phyloP scores from a whole-genome alignment of 1,139 yeast genomes.

The Yamadazyma songkhlaensis region DNA sequence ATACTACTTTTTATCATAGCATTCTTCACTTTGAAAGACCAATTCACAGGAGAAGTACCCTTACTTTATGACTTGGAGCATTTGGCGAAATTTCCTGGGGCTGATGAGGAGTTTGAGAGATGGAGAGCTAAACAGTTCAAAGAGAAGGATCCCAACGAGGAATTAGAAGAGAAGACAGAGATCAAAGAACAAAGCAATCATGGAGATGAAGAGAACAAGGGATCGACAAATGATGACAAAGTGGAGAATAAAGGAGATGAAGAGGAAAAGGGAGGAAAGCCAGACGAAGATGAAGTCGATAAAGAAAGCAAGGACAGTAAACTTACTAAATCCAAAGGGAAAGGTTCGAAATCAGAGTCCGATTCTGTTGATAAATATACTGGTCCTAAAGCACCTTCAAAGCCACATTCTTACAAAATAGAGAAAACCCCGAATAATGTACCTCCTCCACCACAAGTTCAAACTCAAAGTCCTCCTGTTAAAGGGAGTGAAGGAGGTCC shows the following conservation, averaged over 20 bases:
- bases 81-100: neutral
- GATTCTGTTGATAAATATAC: neutral
- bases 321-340: no score
- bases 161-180: slow-evolving; percentile 1
- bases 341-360: neutral
- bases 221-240: no score
- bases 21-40: neutral
- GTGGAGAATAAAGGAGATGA: neutral
- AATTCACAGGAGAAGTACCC: neutral
- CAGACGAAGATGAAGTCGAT: neutral
- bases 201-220: neutral
- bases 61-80: slow-evolving; percentile 3
- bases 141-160: no score
- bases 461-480: neutral
- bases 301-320: neutral
- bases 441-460: neutral
- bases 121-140: slow-evolving; percentile 8
- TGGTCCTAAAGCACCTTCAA: slow-evolving; percentile 1
- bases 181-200: slow-evolving; percentile 1
- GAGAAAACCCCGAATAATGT: neutral
- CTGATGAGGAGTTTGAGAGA: slow-evolving; percentile 7
- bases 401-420: slow-evolving; percentile 1
- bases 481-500: neutral
- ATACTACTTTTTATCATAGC: neutral
- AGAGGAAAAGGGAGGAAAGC: slow-evolving; percentile 2